Evolutionary conservation across 23 red algal genomes (phyloP), one percentile per base, ranked within the genome.

Genomic region (Gracilariopsis chorda): DNA sequence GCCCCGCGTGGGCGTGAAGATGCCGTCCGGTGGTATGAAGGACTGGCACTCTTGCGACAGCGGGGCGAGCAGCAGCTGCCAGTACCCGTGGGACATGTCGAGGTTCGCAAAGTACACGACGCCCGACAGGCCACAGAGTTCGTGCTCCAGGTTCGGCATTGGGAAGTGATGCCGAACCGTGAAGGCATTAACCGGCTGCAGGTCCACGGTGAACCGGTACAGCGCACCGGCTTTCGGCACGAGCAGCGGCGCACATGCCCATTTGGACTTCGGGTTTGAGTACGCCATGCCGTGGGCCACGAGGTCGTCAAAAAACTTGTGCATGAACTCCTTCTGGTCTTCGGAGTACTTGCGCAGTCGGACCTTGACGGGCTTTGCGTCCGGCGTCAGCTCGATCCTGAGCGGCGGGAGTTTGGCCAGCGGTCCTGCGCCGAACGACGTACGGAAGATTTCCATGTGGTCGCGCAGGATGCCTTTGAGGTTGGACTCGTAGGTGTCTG

Each of bases 221-320:
- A 13, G 64, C 0, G 64, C 63, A 19, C 51, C 70, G 7, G 70
- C 2, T 36, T 88, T 79, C 7, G 86, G 70, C 25, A 90, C 86
- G 30, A 90, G 44, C 7, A 90, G 51, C 16, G 86, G 86, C 8
- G 56, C 86, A 20, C 29, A 90, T 21, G 86, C 86, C 47, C 86
- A 78, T 44, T 35, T 36, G 11, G 86, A 90, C 13, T 17, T 65
- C 36, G 71, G 70, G 63, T 90, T 78, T 35, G 71, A 9, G 52
- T 78, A 79, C 48, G 53, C 63, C 6, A 87, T 29, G 33, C 63
- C 58, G 40, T 86, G 81, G 24, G 3, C 57, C 12, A 86, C 55
- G 1, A 86, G 60, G 47, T 86, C 60, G 0, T 45, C 24, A 19
- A 69, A 5, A 28, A 68, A 86, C 36, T 68, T 58, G 32, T 28